Evolutionary conservation across 192 early-diverging fungal genomes (phyloP).

Genomic region (Linnemannia schmuckeri): DNA sequence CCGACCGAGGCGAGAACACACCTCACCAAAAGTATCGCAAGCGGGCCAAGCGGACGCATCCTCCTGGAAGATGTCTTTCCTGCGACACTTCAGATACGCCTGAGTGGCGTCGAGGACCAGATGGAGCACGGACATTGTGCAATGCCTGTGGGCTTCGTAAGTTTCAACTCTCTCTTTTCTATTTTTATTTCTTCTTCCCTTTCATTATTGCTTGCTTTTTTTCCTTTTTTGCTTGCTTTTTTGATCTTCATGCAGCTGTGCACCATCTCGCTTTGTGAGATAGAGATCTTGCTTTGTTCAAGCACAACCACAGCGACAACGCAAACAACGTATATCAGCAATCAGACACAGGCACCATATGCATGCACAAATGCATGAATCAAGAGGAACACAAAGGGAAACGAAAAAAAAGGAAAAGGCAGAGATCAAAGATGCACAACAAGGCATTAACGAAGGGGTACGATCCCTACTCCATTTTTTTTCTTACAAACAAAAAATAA

Average conservation of each 20-base stretch:
- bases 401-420: too few species aligned
- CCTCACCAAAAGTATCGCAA: constrained; percentile 48
- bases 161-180: constrained; percentile 47
- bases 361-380: too few species aligned
- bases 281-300: too few species aligned
- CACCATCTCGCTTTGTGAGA: background rate
- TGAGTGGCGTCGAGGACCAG: constrained; percentile 94
- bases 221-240: too few species aligned
- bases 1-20: background rate
- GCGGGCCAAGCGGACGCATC: constrained; percentile 67
- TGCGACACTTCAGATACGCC: constrained; percentile 92
- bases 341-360: too few species aligned
- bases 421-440: too few species aligned
- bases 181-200: background rate
- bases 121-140: constrained; percentile 91
- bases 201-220: background rate
- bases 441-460: background rate
- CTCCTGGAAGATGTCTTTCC: constrained; percentile 77
- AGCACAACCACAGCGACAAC: too few species aligned
- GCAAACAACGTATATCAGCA: too few species aligned
- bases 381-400: too few species aligned
- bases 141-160: constrained; percentile 95
- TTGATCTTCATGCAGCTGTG: too few species aligned
- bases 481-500: background rate
- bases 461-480: constrained; percentile 4